Base-by-base conservation (phyloP, 2,329 filamentous ascomycete genomes). In the Colletotrichum somersetense region DNA sequence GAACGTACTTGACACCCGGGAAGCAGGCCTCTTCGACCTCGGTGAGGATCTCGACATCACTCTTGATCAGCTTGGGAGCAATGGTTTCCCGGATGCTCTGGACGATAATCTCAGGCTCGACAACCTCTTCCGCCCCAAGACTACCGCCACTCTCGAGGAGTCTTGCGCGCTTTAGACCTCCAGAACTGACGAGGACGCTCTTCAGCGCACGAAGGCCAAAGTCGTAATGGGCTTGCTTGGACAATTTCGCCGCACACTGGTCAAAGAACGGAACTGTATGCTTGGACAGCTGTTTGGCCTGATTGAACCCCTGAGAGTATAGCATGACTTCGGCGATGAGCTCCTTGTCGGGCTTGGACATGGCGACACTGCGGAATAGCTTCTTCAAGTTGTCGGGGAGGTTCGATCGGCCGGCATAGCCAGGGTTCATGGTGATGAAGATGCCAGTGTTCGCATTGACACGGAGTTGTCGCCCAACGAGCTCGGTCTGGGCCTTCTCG, bases 391-490 rank as follows among this genome's bases (percentile, higher is more conserved):
- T 99, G 84, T 99, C 96, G 2, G 96, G 96, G 78, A 99, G 85
- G 83, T 99, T 99, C 62, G 96, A 99, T 83, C 96, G 94, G 69
- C 96, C 96, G 65, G 96, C 96, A 83, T 99, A 99, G 64, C 96
- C 96, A 81, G 96, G 96, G 82, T 99, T 99, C 97, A 99, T 99
- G 50, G 96, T 99, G 81, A 99, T 99, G 86, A 99, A 99, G 80
- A 99, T 96, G 77, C 96, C 96, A 62, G 97, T 98, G 80, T 98
- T 97, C 73, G 89, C 88, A 78, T 97, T 97, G 76, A 99, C 96
- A 74, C 88, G 90, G 59, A 99, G 88, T 76, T 97, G 95, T 67
- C 96, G 93, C 61, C 96, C 96, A 66, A 98, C 93, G 26, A 99
- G 87, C 81, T 99, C 96, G 76, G 99, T 98, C 79, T 98, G 93